A percentile compares a stretch with the other conserved stretches of the same genome.
Conservation (phyloP, 768 basidiomycete genomes). For the Hericium rajendrae region DNA sequence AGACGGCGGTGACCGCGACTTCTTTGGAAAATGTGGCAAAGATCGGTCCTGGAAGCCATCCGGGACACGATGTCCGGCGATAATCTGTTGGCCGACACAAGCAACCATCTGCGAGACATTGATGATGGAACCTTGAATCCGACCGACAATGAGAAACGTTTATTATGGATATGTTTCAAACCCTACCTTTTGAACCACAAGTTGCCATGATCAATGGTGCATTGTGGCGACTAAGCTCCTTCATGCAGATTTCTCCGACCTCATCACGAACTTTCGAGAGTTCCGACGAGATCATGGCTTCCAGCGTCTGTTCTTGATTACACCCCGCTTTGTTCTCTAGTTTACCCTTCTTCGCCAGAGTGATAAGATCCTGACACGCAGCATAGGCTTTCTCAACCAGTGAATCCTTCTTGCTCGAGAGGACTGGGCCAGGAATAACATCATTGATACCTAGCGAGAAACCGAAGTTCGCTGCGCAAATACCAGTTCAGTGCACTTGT, state of each 20-base stretch:
- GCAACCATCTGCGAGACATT: slow-evolving; percentile 99
- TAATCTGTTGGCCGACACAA: slow-evolving; percentile 99
- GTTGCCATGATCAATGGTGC: slow-evolving; percentile 98
- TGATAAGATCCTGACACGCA: slow-evolving; percentile 78
- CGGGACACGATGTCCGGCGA: slow-evolving; percentile 94
- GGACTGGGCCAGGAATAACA: slow-evolving; percentile 85
- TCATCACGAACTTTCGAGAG: slow-evolving; percentile 93
- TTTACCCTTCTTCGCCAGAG: slow-evolving; percentile 82
- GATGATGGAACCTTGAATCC: slow-evolving; percentile 76
- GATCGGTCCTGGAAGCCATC: slow-evolving; percentile 99
- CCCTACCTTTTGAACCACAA: slow-evolving; percentile 91
- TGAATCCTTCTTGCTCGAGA: slow-evolving; percentile 72
- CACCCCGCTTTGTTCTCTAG: slow-evolving; percentile 97
- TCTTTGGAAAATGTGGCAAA: slow-evolving; percentile 97
- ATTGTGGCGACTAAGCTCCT: slow-evolving; percentile 93
- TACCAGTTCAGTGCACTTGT: slow-evolving; percentile 6
- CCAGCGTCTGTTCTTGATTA: slow-evolving; percentile 92
- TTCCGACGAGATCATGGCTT: slow-evolving; percentile 90
- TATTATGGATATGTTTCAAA: not conserved
- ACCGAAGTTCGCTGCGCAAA: slow-evolving; percentile 76
- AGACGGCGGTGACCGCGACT: slow-evolving; percentile 89
- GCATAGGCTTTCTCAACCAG: slow-evolving; percentile 86
- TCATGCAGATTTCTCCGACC: slow-evolving; percentile 97
- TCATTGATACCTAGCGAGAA: slow-evolving; percentile 99
- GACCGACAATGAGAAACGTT: not conserved